phyloP scores from a whole-genome alignment of 345 rosid genomes.

The Balakata baccata region DNA sequence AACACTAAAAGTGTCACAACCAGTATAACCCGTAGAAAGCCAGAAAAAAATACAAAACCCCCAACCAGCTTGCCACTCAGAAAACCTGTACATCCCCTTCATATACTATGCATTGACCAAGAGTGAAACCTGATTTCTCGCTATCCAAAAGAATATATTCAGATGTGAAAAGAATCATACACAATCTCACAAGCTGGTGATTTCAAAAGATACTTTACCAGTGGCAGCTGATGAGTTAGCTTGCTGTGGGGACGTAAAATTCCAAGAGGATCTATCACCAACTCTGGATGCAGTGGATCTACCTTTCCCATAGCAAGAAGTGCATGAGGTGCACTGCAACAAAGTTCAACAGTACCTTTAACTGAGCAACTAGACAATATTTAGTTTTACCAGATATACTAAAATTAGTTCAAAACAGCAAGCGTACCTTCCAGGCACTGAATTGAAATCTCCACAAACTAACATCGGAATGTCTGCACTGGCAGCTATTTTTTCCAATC shows the following conservation, averaged over 20 bases:
- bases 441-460: constrained; percentile 97
- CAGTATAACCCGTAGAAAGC: not conserved
- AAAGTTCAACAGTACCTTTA: constrained; percentile 20
- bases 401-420: constrained; percentile 17
- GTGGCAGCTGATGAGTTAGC: constrained; percentile 83
- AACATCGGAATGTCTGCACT: constrained; percentile 98
- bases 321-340: constrained; percentile 82
- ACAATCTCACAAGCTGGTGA: not conserved
- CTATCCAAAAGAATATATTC: not conserved
- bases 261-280: constrained; percentile 76
- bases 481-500: constrained; percentile 94
- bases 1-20: constrained; percentile 20
- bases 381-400: constrained; percentile 1
- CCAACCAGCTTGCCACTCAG: not conserved
- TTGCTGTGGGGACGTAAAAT: constrained; percentile 82
- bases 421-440: constrained; percentile 84
- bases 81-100: not conserved
- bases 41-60: not conserved
- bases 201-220: constrained; percentile 49
- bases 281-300: constrained; percentile 73
- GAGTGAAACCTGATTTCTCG: not conserved
- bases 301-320: constrained; percentile 97
- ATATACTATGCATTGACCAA: not conserved
- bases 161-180: not conserved
- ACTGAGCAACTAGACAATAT: not conserved